These are phyloP conservation scores for Cajanus cajan DNA, from an alignment of 306 rosid genomes.

Conservation along the genomic window DNA sequence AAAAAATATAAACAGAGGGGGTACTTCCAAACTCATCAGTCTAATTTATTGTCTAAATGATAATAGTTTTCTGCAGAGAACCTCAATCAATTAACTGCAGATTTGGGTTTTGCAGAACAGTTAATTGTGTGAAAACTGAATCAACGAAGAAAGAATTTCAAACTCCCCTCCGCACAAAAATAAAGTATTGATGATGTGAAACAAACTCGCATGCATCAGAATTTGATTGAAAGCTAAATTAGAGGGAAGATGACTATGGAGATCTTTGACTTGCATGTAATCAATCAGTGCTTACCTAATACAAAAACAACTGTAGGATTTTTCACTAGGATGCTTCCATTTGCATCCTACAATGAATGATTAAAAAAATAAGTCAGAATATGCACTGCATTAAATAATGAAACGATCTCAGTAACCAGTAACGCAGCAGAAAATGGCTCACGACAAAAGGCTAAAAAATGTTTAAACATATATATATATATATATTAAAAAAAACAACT, in stretches of 20 bases:
- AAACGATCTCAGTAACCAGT: not conserved
- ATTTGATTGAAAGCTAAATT: not conserved
- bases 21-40: not conserved
- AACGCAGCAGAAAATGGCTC: not conserved
- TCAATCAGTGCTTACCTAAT: constrained; percentile 61
- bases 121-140: not conserved
- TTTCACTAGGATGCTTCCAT: constrained; percentile 55
- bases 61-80: not conserved
- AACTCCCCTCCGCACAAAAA: not conserved
- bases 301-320: constrained; percentile 91
- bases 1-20: no score
- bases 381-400: not conserved
- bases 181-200: not conserved
- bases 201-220: not conserved
- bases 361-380: not conserved
- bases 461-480: not conserved
- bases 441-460: not conserved
- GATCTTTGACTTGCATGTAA: constrained; percentile 11
- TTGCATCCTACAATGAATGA: constrained; percentile 51
- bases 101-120: not conserved
- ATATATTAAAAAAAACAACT: not conserved
- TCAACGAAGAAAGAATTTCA: not conserved
- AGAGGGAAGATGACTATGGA: not conserved
- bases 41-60: not conserved
- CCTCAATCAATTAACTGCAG: not conserved